Base-by-base conservation (phyloP, 306 rosid species). In the Cucumis cinereus region DNA sequence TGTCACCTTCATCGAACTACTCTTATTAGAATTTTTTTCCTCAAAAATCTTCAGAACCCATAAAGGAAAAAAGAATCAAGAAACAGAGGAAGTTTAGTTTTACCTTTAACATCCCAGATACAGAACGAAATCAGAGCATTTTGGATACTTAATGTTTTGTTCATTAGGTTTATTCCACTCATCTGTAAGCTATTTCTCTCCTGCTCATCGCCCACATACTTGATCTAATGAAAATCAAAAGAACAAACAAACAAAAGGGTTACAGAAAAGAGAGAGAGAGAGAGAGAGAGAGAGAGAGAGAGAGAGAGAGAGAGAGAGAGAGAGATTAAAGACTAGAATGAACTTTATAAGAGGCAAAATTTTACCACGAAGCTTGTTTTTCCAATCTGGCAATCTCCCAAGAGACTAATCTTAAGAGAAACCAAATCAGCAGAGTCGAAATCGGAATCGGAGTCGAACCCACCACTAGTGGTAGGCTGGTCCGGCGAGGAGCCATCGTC, bases 51-150 rank as follows among this genome's bases (percentile, higher is more conserved):
- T 10, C 62, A 24, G 35, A 75, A 19, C 33, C 28, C 55, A 35
- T 16, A 78, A 73, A 24, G 17, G 2, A 77, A 58, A 50, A 50
- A 6, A 8, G 19, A 40, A 17, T 22, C 17, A 9, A 81, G 38
- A 59, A 79, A 20, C 52, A 30, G 55, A 6, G 77, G 13, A 36
- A 55, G 58, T 47, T 43, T 43, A 7, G 15, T 20, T 59, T 47
- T 52, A 94, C 99, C 99, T 84, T 89, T 90, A 49, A 94, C 99
- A 79, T 94, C 99, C 99, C 97, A 94, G 28, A 94, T 79, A 56
- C 84, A 82, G 56, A 90, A 88, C 8, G 96, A 92, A 86, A 94
- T 94, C 50, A 89, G 78, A 49, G 96, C 96, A 67, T 89, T 96
- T 80, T 87, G 83, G 69, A 94, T 94, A 58, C 74, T 76, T 55